Conservation (phyloP, 805 yeast genomes). For the Yamadazyma endophytica region DNA sequence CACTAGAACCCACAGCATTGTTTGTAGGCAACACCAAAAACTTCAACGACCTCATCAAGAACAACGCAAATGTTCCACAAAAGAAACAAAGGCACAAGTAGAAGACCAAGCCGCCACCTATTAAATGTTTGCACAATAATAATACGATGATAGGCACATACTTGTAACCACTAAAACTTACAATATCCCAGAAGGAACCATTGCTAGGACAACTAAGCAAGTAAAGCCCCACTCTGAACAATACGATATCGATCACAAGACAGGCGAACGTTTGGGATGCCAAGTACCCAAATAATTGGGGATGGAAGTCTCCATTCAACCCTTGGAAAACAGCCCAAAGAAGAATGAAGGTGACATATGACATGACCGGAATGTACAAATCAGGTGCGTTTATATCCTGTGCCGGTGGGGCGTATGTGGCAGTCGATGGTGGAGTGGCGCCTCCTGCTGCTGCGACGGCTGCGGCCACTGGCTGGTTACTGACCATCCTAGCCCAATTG, state of each 20-base stretch:
- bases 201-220: slow-evolving; percentile 67
- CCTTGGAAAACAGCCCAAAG: slow-evolving; percentile 85
- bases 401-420: slow-evolving; percentile 63
- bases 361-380: slow-evolving; percentile 92
- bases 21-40: slow-evolving; percentile 61
- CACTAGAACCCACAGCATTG: slow-evolving; percentile 27
- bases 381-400: slow-evolving; percentile 95
- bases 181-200: slow-evolving; percentile 65
- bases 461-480: slow-evolving; percentile 11
- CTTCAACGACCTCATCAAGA: slow-evolving; percentile 65
- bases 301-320: slow-evolving; percentile 84
- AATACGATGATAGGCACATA: slow-evolving; percentile 74
- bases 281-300: slow-evolving; percentile 83
- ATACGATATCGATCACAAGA: slow-evolving; percentile 66
- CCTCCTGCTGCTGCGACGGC: slow-evolving; percentile 20
- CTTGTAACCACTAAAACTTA: slow-evolving; percentile 91
- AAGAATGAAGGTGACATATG: slow-evolving; percentile 80
- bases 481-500: slow-evolving; percentile 67
- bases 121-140: slow-evolving; percentile 47
- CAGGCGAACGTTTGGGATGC: slow-evolving; percentile 85
- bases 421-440: slow-evolving; percentile 2
- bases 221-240: slow-evolving; percentile 80
- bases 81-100: slow-evolving; percentile 32
- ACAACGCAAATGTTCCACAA: slow-evolving; percentile 47
- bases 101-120: slow-evolving; percentile 31